Conservation (phyloP, 208 protist species). For the Acanthamoeba lenticulata region DNA sequence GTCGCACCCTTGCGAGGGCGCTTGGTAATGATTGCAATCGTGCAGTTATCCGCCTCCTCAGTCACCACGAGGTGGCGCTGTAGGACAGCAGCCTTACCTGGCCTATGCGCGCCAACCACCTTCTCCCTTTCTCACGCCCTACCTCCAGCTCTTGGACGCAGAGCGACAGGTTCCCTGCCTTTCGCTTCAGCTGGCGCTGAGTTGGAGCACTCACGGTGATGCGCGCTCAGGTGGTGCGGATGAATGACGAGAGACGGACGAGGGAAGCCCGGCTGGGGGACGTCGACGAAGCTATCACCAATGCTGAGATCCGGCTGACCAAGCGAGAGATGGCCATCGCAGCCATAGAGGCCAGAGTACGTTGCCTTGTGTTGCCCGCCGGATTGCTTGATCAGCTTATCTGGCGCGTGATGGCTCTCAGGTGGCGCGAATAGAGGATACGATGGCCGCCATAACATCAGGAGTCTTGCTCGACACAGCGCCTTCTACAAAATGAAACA, state of each 20-base stretch:
- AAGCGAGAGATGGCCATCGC: not conserved
- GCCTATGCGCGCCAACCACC: not conserved
- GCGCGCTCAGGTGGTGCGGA: not conserved
- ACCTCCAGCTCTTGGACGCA: not conserved
- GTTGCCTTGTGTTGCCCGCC: not conserved
- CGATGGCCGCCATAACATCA: not conserved
- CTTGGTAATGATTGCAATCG: too few relatives aligned
- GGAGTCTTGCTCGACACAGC: not conserved
- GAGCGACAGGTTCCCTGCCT: not conserved
- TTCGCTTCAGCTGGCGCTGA: not conserved
- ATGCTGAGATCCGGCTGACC: conserved; percentile 3
- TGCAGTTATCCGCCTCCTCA: not conserved
- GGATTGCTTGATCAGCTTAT: not conserved
- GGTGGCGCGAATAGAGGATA: conserved; percentile 29
- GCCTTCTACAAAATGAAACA: not conserved
- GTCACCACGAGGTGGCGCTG: not conserved
- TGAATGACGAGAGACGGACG: not conserved
- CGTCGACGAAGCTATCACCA: not conserved
- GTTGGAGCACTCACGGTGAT: not conserved
- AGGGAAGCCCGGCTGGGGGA: not conserved
- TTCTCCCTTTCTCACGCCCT: not conserved
- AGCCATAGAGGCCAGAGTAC: not conserved
- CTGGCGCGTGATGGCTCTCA: not conserved
- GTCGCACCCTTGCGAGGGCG: too few relatives aligned
- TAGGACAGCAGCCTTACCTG: not conserved